Evolutionary conservation across 164 flowering plant species (phyloP).

Genomic region (Nymphaea thermarum): DNA sequence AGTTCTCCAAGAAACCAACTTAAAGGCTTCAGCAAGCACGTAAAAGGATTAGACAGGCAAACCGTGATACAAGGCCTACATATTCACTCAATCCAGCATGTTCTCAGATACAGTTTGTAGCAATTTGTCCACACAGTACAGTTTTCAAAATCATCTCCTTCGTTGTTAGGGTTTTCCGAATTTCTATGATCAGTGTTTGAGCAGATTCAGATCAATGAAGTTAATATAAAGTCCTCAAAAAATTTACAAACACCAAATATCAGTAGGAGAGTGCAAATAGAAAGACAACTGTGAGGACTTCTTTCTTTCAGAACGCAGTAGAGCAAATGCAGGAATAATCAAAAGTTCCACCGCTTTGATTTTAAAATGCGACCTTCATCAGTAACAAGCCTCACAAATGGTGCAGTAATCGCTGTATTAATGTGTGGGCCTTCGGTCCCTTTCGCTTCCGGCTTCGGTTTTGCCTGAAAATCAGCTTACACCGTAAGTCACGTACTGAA

Average conservation of each 20-base stretch:
- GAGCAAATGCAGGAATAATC: neutral
- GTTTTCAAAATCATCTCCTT: too few relatives aligned
- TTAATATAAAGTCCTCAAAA: neutral
- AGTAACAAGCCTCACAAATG: conserved; percentile 41
- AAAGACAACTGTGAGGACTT: neutral
- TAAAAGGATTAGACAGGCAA: too few relatives aligned
- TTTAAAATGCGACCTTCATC: conserved; percentile 40
- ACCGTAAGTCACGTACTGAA: neutral
- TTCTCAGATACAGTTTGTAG: too few relatives aligned
- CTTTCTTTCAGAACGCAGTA: neutral
- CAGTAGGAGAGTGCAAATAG: neutral
- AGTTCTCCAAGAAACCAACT: too few relatives aligned
- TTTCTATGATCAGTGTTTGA: too few relatives aligned
- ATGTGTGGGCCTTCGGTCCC: conserved; percentile 23
- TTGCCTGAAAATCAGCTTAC: conserved; percentile 17
- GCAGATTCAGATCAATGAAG: too few relatives aligned
- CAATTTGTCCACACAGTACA: too few relatives aligned
- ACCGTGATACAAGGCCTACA: too few relatives aligned
- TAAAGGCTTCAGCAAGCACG: too few relatives aligned
- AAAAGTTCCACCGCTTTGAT: neutral
- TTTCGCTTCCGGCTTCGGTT: conserved; percentile 31
- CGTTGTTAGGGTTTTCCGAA: too few relatives aligned
- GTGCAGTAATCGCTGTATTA: conserved; percentile 41
- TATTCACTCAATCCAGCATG: too few relatives aligned
- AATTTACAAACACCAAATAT: neutral